Percentiles rank a stretch among this genome's conserved stretches.
Evolutionary conservation across 2,329 filamentous ascomycete species (phyloP).

Genomic region (Apiospora malaysiana): DNA sequence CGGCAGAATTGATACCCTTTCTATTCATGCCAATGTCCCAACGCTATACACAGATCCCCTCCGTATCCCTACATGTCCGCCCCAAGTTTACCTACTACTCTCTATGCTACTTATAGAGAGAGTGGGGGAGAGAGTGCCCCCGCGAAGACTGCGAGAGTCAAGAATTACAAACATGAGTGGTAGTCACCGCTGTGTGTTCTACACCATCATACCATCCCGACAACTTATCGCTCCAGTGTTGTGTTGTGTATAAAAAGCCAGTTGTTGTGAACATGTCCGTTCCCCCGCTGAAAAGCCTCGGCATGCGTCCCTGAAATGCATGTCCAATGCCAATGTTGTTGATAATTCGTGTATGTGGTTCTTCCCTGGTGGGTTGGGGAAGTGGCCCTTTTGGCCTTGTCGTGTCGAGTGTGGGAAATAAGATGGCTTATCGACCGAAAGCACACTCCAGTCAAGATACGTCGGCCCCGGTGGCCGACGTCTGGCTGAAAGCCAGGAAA

Average conservation of each 20-base stretch:
- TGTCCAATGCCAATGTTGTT: constrained; percentile 15
- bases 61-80: constrained; percentile 1
- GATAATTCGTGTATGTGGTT: neutral
- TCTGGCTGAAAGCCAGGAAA: neutral
- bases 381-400: neutral
- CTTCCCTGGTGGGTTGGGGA: neutral
- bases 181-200: neutral
- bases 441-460: neutral
- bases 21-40: constrained; percentile 13
- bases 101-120: neutral
- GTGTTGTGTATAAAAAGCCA: constrained; percentile 14
- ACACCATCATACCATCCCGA: neutral
- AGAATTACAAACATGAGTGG: constrained; percentile 6
- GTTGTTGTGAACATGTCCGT: too few species aligned
- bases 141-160: neutral
- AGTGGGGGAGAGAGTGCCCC: neutral
- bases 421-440: neutral
- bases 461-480: neutral
- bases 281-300: too few species aligned
- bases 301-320: neutral
- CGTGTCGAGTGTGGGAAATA: neutral
- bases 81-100: constrained; percentile 9
- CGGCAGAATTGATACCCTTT: neutral
- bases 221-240: constrained; percentile 2
- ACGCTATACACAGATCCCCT: constrained; percentile 13